phyloP scores from a whole-genome alignment of 148 eudicot species.

The Chenopodium suecicum region DNA sequence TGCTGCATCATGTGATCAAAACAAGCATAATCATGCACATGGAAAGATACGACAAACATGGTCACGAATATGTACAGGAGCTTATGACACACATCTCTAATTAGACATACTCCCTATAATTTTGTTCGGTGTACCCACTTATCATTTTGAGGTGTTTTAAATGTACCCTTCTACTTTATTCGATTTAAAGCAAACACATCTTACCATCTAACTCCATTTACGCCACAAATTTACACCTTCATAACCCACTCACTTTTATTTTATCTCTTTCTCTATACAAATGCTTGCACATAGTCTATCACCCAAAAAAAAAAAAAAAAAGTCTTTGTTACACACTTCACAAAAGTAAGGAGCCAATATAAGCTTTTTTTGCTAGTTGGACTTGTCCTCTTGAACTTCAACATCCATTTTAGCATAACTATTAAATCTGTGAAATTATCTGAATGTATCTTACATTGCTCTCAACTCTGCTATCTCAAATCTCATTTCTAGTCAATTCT shows the following conservation, averaged over 20 bases:
- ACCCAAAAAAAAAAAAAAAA: no score
- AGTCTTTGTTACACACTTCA: no score
- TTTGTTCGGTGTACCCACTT: no score
- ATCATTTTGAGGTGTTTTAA: neutral
- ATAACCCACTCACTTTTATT: no score
- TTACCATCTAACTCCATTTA: neutral
- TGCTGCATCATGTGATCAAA: neutral
- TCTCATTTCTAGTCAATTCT: neutral
- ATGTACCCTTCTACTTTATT: no score
- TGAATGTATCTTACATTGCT: neutral
- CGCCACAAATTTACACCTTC: neutral
- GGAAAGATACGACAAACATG: no score
- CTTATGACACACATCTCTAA: neutral
- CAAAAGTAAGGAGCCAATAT: no score
- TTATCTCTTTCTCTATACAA: neutral
- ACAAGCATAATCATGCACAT: neutral
- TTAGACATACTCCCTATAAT: neutral
- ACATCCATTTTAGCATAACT: neutral
- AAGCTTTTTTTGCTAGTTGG: neutral
- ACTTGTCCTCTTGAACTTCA: neutral
- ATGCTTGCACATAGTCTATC: neutral
- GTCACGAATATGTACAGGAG: neutral
- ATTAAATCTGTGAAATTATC: neutral
- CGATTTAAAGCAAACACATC: no score
- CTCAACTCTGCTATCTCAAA: neutral